Base-by-base conservation (phyloP, 1,284 basidiomycete species). In the Ganoderma lucidum region DNA sequence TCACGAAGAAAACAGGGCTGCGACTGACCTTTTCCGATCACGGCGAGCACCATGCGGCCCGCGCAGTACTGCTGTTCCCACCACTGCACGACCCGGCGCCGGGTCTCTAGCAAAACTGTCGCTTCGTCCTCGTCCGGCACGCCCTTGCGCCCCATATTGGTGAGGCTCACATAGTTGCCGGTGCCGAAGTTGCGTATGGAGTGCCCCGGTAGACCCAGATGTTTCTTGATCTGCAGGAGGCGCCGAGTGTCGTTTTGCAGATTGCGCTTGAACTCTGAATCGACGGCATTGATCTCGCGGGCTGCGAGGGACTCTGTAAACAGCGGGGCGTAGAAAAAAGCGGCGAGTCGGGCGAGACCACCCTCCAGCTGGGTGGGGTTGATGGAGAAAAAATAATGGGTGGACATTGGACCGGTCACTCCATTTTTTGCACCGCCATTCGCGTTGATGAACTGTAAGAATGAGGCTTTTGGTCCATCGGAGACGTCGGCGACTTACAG, bases 261-360 rank as follows among this genome's bases (percentile, higher is more conserved):
- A 77, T 92, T 92, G 80, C 91, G 90, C 81, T 88, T 89, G 83
- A 90, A 87, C 77, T 93, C 91, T 41, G 87, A 88, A 75, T 92
- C 88, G 39, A 93, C 90, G 8, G 90, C 90, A 65, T 90, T 86
- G 77, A 91, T 87, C 79, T 93, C 91, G 51, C 90, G 82, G 73
- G 89, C 86, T 6, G 90, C 88, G 74, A 90, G 89, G 64, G 85
- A 86, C 15, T 83, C 76, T 55, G 87, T 84, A 81, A 93, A 92
- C 44, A 90, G 81, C 0, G 91, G 91, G 53, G 88, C 83, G 67
- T 85, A 83, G 80, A 92, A 92, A 83, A 92, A 92, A 28, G 88
- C 89, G 2, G 89, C 84, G 76, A 91, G 90, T 19, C 90, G 84
- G 68, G 89, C 84, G 28, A 93, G 81, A 9, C 89, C 90, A 42